phyloP scores from a whole-genome alignment of 2,329 filamentous ascomycete species.

The Trichoderma polysporum region DNA sequence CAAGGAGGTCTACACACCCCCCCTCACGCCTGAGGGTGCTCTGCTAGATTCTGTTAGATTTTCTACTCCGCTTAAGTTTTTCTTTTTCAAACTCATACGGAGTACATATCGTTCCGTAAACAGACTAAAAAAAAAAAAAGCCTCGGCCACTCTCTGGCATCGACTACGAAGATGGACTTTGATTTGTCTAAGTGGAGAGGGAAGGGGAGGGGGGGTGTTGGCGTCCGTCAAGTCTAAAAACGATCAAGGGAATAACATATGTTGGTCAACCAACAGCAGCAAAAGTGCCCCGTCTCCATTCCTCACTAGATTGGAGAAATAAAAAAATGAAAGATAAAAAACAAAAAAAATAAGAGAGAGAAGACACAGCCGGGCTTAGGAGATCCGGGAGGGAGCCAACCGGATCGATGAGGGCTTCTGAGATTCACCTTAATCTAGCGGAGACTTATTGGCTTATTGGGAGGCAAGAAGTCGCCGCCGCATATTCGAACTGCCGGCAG shows the following conservation, averaged over 20 bases:
- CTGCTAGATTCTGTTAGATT: neutral
- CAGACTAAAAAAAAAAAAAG: neutral
- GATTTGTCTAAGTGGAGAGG: conserved; percentile 15
- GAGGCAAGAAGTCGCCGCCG: neutral
- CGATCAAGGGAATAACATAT: neutral
- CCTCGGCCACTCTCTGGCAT: conserved; percentile 8
- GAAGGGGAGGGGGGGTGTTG: neutral
- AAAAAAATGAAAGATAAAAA: neutral
- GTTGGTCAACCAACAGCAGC: conserved; percentile 15
- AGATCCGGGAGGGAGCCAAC: neutral
- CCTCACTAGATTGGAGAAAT: neutral
- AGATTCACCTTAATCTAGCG: neutral
- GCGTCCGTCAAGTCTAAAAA: neutral
- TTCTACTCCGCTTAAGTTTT: neutral
- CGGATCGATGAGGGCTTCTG: neutral
- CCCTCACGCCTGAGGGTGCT: neutral
- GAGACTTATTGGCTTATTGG: conserved; percentile 7
- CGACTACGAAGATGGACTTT: neutral
- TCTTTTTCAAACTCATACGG: conserved; percentile 5
- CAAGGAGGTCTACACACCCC: neutral
- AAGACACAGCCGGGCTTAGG: neutral
- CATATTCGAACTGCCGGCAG: conserved; percentile 15
- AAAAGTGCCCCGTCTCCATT: neutral
- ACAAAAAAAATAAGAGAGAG: neutral
- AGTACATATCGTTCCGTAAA: conserved; percentile 5